Conservation (phyloP, 2,329 filamentous ascomycete genomes). For the Beauveria caledonica region DNA sequence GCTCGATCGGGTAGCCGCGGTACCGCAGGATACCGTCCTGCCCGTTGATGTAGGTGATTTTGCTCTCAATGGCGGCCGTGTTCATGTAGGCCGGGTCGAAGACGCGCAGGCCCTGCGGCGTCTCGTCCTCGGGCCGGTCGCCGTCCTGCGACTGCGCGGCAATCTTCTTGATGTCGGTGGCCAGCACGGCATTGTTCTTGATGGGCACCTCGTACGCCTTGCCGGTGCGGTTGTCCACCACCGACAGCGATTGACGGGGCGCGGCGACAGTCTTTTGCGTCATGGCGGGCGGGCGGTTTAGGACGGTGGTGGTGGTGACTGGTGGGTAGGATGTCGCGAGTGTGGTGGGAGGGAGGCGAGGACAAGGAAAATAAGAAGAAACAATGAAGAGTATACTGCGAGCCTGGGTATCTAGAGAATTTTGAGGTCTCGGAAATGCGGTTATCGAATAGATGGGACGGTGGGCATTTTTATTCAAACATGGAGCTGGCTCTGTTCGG, state of each 20-base stretch:
- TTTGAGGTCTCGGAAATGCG: neutral
- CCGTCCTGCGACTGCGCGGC: conserved; percentile 25
- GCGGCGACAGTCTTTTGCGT: conserved; percentile 11
- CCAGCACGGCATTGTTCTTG: conserved; percentile 39
- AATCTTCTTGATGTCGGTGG: conserved; percentile 45
- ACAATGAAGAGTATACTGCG: neutral
- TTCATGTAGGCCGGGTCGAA: conserved; percentile 47
- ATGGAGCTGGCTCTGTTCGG: neutral
- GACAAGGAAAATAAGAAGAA: neutral
- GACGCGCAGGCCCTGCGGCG: conserved; percentile 39
- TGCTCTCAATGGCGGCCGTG: conserved; percentile 40
- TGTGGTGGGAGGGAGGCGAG: neutral
- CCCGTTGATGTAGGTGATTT: conserved; percentile 46
- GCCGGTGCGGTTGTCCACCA: conserved; percentile 42
- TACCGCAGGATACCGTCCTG: conserved; percentile 43
- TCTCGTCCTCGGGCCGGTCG: conserved; percentile 37
- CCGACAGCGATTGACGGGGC: conserved; percentile 29
- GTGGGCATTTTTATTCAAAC: conserved; percentile 1
- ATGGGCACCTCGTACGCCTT: conserved; percentile 41
- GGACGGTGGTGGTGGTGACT: neutral
- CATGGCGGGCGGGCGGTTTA: neutral
- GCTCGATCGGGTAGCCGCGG: conserved; percentile 43
- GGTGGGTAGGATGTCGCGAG: too few relatives aligned
- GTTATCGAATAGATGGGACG: neutral
- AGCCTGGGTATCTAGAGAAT: neutral